Conservation (phyloP, 768 basidiomycete species). For the Hemileccinum rubropunctum region DNA sequence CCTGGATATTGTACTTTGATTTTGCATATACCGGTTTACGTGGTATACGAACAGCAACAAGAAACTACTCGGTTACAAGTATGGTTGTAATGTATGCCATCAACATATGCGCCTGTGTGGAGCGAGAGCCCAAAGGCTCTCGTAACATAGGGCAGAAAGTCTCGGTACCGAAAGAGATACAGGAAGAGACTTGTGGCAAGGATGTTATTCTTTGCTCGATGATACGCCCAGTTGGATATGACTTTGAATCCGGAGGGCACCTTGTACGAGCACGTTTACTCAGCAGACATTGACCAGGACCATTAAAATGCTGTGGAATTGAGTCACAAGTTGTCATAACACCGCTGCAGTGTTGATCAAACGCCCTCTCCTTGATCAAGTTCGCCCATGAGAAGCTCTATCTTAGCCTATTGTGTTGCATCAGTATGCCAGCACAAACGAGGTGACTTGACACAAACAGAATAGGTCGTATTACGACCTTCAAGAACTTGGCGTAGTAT, state of each 20-base stretch:
- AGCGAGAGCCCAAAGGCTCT: background rate
- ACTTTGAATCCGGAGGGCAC: slow-evolving; percentile 65
- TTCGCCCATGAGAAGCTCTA: slow-evolving; percentile 58
- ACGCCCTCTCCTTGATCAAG: slow-evolving; percentile 63
- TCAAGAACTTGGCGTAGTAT: slow-evolving; percentile 62
- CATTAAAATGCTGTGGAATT: background rate
- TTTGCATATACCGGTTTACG: background rate
- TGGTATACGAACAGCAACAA: background rate
- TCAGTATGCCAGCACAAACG: slow-evolving; percentile 4
- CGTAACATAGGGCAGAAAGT: background rate
- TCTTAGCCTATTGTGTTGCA: slow-evolving; percentile 45
- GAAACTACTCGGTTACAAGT: background rate
- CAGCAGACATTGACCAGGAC: background rate
- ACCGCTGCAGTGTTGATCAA: slow-evolving; percentile 22
- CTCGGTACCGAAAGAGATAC: background rate
- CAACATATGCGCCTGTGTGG: background rate
- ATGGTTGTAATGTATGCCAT: slow-evolving; percentile 11
- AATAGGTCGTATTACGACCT: slow-evolving; percentile 62
- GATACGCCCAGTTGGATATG: slow-evolving; percentile 70
- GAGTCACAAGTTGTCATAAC: background rate
- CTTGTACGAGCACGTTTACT: slow-evolving; percentile 61
- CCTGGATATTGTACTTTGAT: background rate
- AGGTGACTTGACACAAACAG: slow-evolving; percentile 42
- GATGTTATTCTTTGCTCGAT: slow-evolving; percentile 60
- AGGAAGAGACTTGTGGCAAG: background rate